These are phyloP conservation scores for Chlorella vulgaris DNA, from an alignment of 139 green algal species.

Conservation along the genomic window DNA sequence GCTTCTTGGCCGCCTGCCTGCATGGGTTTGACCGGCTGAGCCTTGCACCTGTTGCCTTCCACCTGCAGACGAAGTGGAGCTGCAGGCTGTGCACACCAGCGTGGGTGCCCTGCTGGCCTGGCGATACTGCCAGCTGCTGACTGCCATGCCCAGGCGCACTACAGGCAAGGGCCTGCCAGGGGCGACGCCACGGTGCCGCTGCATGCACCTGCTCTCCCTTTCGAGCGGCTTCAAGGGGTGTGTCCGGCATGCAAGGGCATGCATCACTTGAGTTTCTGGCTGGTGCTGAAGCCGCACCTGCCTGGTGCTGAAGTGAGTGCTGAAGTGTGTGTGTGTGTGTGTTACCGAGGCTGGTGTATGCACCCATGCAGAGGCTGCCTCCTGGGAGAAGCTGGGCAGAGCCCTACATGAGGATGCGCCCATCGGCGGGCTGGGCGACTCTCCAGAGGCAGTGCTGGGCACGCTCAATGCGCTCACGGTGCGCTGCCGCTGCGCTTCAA, in stretches of 20 bases:
- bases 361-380: slow-evolving; percentile 19
- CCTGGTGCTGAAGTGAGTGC: too few species aligned
- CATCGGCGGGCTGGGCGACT: slow-evolving; percentile 1
- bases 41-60: neutral
- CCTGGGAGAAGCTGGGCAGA: slow-evolving; percentile 38
- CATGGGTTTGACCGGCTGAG: neutral
- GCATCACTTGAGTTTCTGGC: too few species aligned
- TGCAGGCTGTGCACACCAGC: slow-evolving; percentile 56
- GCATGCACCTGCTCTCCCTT: neutral
- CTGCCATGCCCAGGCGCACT: slow-evolving; percentile 65
- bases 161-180: slow-evolving; percentile 29
- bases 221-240: neutral
- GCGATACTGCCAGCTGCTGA: slow-evolving; percentile 80
- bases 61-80: neutral
- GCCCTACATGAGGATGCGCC: slow-evolving; percentile 34
- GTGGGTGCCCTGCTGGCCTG: slow-evolving; percentile 64
- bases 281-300: too few species aligned
- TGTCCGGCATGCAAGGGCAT: too few species aligned
- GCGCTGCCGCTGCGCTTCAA: too few species aligned
- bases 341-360: neutral
- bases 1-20: too few species aligned
- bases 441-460: slow-evolving; percentile 36
- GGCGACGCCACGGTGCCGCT: neutral
- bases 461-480: slow-evolving; percentile 30
- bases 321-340: too few species aligned